Percentiles rank a stretch among this genome's conserved stretches.
Conservation (phyloP, 768 basidiomycete species). For the Hericium coralloides region DNA sequence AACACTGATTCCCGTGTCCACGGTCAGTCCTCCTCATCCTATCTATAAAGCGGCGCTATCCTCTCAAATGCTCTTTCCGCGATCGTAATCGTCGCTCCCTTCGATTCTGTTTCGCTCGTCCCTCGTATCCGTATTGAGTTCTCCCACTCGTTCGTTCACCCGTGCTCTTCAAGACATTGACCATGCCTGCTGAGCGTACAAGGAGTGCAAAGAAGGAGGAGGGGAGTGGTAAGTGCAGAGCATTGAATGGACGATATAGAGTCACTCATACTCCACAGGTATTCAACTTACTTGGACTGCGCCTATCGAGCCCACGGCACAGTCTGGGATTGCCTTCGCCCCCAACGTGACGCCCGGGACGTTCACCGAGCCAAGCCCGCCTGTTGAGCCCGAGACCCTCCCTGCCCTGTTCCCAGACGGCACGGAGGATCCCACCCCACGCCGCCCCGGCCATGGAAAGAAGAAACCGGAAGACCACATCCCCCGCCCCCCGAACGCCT, state of each 20-base stretch:
- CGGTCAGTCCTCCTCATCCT: not conserved
- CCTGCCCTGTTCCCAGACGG: constrained; percentile 52
- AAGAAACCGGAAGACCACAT: constrained; percentile 71
- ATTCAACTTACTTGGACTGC: constrained; percentile 39
- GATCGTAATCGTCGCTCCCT: not conserved
- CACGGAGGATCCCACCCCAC: constrained; percentile 24
- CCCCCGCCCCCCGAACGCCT: constrained; percentile 78
- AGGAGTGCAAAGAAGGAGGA: constrained; percentile 12
- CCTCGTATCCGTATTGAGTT: not conserved
- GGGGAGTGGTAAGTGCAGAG: constrained; percentile 3
- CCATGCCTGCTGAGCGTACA: constrained; percentile 15
- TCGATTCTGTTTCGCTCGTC: not conserved
- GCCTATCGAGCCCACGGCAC: constrained; percentile 30
- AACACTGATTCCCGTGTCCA: constrained; percentile 5
- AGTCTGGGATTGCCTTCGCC: constrained; percentile 43
- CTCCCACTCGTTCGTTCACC: constrained; percentile 1
- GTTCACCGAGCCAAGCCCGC: constrained; percentile 39
- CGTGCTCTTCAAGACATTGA: not conserved
- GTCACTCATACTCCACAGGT: constrained; percentile 12
- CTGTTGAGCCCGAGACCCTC: constrained; percentile 29
- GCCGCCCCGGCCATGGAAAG: constrained; percentile 49
- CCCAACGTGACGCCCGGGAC: constrained; percentile 50
- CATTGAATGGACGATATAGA: no score
- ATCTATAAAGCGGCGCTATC: constrained; percentile 10
- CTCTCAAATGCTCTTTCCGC: not conserved